Conservation (phyloP, 306 rosid genomes). For the Corylus avellana region DNA sequence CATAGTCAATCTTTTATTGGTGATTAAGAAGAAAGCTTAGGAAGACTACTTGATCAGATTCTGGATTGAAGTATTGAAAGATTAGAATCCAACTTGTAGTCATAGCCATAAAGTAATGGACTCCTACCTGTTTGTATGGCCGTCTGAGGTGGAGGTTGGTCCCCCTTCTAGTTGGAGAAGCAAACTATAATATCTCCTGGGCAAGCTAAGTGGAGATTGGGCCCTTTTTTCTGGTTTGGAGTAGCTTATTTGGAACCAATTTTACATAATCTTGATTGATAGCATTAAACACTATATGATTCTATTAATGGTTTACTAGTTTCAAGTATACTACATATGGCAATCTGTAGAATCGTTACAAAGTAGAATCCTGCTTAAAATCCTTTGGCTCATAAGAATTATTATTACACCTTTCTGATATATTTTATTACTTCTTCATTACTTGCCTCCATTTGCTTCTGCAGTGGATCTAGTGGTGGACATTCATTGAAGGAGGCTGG, state of each 20-base stretch:
- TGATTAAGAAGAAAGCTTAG: neutral
- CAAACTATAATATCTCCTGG: neutral
- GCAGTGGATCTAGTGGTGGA: conserved; percentile 83
- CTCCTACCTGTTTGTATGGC: conserved; percentile 5
- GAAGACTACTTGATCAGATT: neutral
- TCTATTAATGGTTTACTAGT: neutral
- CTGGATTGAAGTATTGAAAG: neutral
- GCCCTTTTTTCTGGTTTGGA: neutral
- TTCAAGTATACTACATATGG: neutral
- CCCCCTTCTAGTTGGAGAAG: neutral
- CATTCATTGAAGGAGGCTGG: conserved; percentile 78
- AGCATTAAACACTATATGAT: neutral
- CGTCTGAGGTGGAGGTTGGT: neutral
- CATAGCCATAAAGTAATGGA: neutral
- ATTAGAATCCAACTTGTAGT: neutral
- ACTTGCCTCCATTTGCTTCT: conserved; percentile 32
- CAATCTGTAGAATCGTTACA: neutral
- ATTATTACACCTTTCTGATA: neutral
- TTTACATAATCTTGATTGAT: neutral
- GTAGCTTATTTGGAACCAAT: neutral
- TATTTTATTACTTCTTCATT: conserved; percentile 1
- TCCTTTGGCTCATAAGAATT: neutral
- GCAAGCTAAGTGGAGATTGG: neutral
- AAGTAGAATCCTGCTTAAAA: neutral
- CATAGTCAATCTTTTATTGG: neutral